Evolutionary conservation across 768 basidiomycete species (phyloP).

Genomic region (Infundibulicybe gibba): DNA sequence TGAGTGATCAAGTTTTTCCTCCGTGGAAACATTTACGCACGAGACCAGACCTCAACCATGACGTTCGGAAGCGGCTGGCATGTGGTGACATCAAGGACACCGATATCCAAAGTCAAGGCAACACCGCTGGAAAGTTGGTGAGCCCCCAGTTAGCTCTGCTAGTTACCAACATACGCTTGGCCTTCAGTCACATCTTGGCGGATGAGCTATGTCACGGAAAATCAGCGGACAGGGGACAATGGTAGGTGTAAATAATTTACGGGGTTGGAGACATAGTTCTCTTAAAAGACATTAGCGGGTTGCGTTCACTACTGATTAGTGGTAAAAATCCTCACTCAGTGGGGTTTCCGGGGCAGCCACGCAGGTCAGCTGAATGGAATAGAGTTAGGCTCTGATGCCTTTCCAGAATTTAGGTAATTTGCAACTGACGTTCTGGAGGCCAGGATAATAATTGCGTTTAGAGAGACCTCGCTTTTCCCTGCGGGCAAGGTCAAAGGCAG

Average conservation of each 20-base stretch:
- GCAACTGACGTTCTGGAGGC: conserved; percentile 13
- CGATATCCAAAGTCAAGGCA: conserved; percentile 31
- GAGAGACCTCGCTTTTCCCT: conserved; percentile 11
- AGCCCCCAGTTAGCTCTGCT: neutral
- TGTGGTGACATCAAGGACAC: conserved; percentile 33
- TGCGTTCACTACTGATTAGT: neutral
- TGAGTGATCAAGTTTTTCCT: neutral
- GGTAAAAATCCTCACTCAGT: neutral
- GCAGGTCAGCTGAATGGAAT: neutral
- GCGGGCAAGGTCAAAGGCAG: conserved; percentile 12
- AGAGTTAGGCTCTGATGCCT: neutral
- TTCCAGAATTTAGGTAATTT: too few species aligned
- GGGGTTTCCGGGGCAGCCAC: neutral
- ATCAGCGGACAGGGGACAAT: neutral
- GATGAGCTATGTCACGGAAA: conserved; percentile 4
- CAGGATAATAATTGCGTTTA: conserved; percentile 8
- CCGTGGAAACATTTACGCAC: neutral
- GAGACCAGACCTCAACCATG: conserved; percentile 26
- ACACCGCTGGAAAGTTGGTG: conserved; percentile 23
- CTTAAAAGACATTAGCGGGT: conserved; percentile 1
- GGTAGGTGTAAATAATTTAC: conserved; percentile 2
- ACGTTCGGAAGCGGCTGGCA: conserved; percentile 33
- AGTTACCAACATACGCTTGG: conserved; percentile 10
- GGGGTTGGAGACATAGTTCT: conserved; percentile 16
- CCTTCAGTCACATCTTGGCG: conserved; percentile 19